Percentiles rank a stretch among this genome's conserved stretches.
phyloP scores from a whole-genome alignment of 441 rosid species.

The Bocquillonia castaneifolia region DNA sequence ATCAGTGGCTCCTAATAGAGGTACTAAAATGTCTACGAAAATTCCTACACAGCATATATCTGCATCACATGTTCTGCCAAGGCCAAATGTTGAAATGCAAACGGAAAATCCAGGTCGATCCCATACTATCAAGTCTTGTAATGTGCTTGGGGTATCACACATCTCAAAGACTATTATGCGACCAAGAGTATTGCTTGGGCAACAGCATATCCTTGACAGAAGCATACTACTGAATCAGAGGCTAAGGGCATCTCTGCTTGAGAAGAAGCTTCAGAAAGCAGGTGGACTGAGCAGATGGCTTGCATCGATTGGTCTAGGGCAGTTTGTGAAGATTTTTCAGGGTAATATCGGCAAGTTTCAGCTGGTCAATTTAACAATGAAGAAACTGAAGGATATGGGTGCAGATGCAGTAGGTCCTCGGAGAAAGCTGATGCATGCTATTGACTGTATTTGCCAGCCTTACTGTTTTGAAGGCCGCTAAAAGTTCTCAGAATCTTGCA shows the following conservation, averaged over 20 bases:
- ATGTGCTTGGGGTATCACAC: conserved; percentile 25
- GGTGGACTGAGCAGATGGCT: conserved; percentile 82
- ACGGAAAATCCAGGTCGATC: conserved; percentile 16
- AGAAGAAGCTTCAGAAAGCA: conserved; percentile 67
- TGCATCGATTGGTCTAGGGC: conserved; percentile 65
- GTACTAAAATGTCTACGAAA: conserved; percentile 16
- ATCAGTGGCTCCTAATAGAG: conserved; percentile 19
- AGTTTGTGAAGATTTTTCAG: conserved; percentile 64
- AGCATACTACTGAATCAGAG: conserved; percentile 39
- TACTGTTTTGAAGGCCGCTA: conserved; percentile 36
- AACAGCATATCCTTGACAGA: conserved; percentile 37
- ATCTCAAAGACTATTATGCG: conserved; percentile 33
- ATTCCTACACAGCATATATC: conserved; percentile 22
- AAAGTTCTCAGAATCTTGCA: conserved; percentile 2
- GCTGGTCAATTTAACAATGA: conserved; percentile 75
- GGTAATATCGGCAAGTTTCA: conserved; percentile 57
- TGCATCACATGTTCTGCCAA: conserved; percentile 20
- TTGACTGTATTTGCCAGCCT: conserved; percentile 72
- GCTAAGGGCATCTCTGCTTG: conserved; percentile 61
- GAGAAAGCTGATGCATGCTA: conserved; percentile 89
- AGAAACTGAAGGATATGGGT: conserved; percentile 95
- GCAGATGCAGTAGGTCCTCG: conserved; percentile 91
- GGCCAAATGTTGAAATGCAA: conserved; percentile 21
- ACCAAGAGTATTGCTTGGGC: conserved; percentile 34
- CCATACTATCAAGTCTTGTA: conserved; percentile 18